These are phyloP conservation scores for Diaporthe citri DNA, from an alignment of 2,329 filamentous ascomycete genomes.

Conservation along the genomic window DNA sequence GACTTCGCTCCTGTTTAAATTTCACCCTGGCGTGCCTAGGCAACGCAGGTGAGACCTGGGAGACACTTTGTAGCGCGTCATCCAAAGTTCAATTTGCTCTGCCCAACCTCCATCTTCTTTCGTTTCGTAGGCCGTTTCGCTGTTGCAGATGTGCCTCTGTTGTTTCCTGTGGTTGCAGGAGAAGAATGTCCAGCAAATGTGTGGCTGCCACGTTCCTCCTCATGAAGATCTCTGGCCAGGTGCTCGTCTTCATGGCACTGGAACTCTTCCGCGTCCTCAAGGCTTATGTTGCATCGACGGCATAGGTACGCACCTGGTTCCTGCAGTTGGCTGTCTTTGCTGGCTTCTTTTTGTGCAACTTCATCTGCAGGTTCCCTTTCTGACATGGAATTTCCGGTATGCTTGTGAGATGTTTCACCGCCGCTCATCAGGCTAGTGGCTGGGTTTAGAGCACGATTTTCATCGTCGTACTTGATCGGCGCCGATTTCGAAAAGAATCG, in stretches of 20 bases:
- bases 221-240: constrained; percentile 87
- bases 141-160: constrained; percentile 50
- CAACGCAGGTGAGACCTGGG: constrained; percentile 3
- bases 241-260: constrained; percentile 94
- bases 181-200: constrained; percentile 56
- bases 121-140: constrained; percentile 55
- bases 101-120: constrained; percentile 67
- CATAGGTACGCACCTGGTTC: constrained; percentile 63
- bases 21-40: background rate
- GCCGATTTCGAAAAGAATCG: constrained; percentile 65
- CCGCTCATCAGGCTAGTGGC: constrained; percentile 43
- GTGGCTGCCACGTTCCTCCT: constrained; percentile 67
- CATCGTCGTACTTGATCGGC: constrained; percentile 33
- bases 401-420: constrained; percentile 45
- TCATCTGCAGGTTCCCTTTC: constrained; percentile 33
- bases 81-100: constrained; percentile 72
- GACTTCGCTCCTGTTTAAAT: background rate
- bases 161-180: constrained; percentile 51
- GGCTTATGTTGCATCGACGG: constrained; percentile 72
- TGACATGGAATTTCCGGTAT: constrained; percentile 32
- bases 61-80: constrained; percentile 50
- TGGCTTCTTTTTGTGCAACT: constrained; percentile 42
- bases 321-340: constrained; percentile 49
- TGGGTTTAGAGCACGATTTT: constrained; percentile 50
- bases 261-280: constrained; percentile 69